A percentile compares a stretch with the other conserved stretches of the same genome.
These are phyloP conservation scores for Colletotrichum horii DNA, from an alignment of 2,329 filamentous ascomycete species.

Conservation along the genomic window DNA sequence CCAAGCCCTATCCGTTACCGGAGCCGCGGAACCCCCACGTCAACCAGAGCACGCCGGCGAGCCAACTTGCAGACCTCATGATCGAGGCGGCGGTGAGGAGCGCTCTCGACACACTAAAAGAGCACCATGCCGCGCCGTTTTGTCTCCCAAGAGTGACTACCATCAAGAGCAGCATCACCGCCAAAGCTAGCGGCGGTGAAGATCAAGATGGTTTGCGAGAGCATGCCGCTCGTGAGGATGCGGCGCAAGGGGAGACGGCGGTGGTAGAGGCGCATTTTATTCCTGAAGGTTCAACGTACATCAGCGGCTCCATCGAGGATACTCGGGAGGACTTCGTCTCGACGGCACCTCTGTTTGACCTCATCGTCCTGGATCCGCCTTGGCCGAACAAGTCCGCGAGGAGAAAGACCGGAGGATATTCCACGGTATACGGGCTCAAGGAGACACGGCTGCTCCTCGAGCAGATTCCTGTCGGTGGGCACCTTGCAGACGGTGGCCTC, in stretches of 20 bases:
- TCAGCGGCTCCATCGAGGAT: constrained; percentile 54
- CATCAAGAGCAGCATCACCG: constrained; percentile 9
- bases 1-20: constrained; percentile 54
- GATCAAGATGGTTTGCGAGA: background rate
- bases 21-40: constrained; percentile 50
- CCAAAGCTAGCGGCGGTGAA: background rate
- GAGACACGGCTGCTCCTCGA: constrained; percentile 57
- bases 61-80: constrained; percentile 61
- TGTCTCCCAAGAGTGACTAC: constrained; percentile 45
- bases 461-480: constrained; percentile 59
- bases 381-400: constrained; percentile 81
- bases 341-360: constrained; percentile 61
- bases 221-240: background rate
- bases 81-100: constrained; percentile 48
- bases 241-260: too few relatives aligned
- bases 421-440: constrained; percentile 47
- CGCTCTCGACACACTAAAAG: constrained; percentile 44
- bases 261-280: constrained; percentile 30
- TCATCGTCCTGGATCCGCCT: constrained; percentile 77
- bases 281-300: constrained; percentile 47
- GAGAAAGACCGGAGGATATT: constrained; percentile 58
- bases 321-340: constrained; percentile 44
- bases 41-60: constrained; percentile 42
- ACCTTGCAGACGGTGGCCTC: constrained; percentile 58
- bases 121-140: constrained; percentile 47